Evolutionary conservation across 768 basidiomycete genomes (phyloP), one percentile per base, ranked within the genome.

Genomic region (Daedaleopsis sinensis): DNA sequence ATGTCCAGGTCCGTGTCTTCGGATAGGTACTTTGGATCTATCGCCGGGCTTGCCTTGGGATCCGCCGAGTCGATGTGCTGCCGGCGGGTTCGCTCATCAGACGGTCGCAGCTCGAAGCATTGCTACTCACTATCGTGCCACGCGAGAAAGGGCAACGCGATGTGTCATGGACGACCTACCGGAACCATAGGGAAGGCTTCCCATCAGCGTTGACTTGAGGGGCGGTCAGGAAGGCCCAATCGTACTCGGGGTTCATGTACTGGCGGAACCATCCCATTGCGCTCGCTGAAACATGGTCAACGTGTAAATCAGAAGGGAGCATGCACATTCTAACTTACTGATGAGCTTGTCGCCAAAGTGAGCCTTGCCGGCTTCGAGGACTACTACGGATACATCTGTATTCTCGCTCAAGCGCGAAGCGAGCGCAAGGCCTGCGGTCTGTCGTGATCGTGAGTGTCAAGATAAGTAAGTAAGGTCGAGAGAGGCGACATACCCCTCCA

Each of bases 361-460:
- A 5, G 62, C 65, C 6, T 56, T 47, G 2, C 74, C 74, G 0
- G 74, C 71, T 57, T 76, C 75, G 49, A 76, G 67, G 10, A 79
- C 72, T 43, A 75, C 67, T 7, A 80, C 78, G 16, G 72, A 67
- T 55, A 71, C 70, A 24, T 66, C 55, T 1, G 70, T 59, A 59
- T 79, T 73, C 56, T 77, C 76, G 10, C 70, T 65, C 44, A 82
- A 67, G 19, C 80, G 66, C 6, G 70, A 69, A 11, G 79, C 79
- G 21, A 80, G 67, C 6, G 74, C 74, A n/a, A 77, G 62, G 9
- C 80, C 80, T 2, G 77, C 77, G 6, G 66, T 61, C 66, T 69
- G 32, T 9, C 46, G 36, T 5, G 3, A n/a, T 19, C n/a, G n/a
- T 24, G 16, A 13, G 27, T n/a, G 2, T 27, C 49, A 32, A 21